A percentile compares a stretch with the other conserved stretches of the same genome.
Evolutionary conservation across 352 stramenopile species (phyloP).

Genomic region (Pythium oligandrum): DNA sequence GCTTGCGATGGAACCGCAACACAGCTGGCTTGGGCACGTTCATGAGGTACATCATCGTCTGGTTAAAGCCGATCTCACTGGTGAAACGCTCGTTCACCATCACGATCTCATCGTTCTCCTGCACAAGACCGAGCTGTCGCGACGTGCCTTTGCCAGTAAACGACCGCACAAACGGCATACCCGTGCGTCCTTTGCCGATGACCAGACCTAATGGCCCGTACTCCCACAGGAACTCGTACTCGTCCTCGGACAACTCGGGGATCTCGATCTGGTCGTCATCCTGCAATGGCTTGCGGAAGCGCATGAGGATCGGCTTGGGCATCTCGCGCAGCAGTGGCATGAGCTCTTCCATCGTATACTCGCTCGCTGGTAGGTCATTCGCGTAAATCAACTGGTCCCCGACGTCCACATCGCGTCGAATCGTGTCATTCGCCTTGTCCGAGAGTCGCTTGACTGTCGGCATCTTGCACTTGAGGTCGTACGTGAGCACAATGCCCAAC

Average conservation of each 20-base stretch:
- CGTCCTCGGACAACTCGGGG: conserved; percentile 45
- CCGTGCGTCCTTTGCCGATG: conserved; percentile 45
- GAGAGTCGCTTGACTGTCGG: conserved; percentile 78
- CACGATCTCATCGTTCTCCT: conserved; percentile 77
- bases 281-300: conserved; percentile 55
- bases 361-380: conserved; percentile 64
- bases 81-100: conserved; percentile 67
- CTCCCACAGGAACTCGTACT: conserved; percentile 86
- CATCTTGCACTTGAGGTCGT: conserved; percentile 59
- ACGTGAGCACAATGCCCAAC: conserved; percentile 67
- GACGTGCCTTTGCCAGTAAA: conserved; percentile 82
- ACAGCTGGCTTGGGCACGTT: conserved; percentile 77
- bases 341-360: conserved; percentile 67
- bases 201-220: conserved; percentile 70
- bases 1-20: conserved; percentile 56
- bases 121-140: conserved; percentile 55
- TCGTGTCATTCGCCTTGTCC: conserved; percentile 44
- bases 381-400: conserved; percentile 78
- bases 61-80: conserved; percentile 52
- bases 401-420: conserved; percentile 39
- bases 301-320: conserved; percentile 73
- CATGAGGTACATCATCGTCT: conserved; percentile 86
- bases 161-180: conserved; percentile 69
- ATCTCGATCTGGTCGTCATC: conserved; percentile 47
- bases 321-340: conserved; percentile 75